These are phyloP conservation scores for Euphrasia confusa DNA, from an alignment of 257 asterid genomes.

Conservation along the genomic window DNA sequence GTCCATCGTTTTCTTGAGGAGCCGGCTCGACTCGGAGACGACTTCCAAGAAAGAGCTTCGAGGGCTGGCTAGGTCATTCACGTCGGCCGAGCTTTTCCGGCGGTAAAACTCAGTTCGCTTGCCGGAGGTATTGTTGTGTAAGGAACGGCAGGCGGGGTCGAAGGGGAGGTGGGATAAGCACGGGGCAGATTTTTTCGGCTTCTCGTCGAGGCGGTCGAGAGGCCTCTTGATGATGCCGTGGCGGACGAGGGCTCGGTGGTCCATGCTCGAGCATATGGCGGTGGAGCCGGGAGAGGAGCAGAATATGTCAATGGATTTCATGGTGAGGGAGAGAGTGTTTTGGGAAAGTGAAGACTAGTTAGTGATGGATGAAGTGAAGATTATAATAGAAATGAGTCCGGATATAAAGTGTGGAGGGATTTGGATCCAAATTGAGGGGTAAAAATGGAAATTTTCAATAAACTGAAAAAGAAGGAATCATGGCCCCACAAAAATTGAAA, in stretches of 20 bases:
- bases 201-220: slow-evolving; percentile 24
- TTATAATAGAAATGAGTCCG: no score
- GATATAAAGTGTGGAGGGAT: slow-evolving; percentile 17
- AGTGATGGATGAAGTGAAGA: no score
- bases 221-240: slow-evolving; percentile 24
- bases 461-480: not conserved
- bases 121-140: slow-evolving; percentile 7
- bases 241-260: slow-evolving; percentile 50
- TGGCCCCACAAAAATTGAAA: slow-evolving; percentile 19
- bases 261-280: slow-evolving; percentile 80
- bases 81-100: slow-evolving; percentile 68
- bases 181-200: slow-evolving; percentile 30
- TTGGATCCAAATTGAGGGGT: not conserved
- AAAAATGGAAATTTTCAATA: not conserved
- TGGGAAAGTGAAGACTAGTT: no score
- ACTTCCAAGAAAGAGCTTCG: slow-evolving; percentile 23
- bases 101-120: slow-evolving; percentile 32
- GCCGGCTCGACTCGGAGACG: not conserved
- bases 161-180: slow-evolving; percentile 61
- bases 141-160: slow-evolving; percentile 41
- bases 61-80: slow-evolving; percentile 31
- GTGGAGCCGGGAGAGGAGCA: slow-evolving; percentile 89
- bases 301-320: slow-evolving; percentile 69
- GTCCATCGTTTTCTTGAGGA: not conserved
- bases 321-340: slow-evolving; percentile 19